Percentiles rank a stretch among this genome's conserved stretches.
Conservation (phyloP, 2,329 filamentous ascomycete species). For the Exophiala alcalophila region DNA sequence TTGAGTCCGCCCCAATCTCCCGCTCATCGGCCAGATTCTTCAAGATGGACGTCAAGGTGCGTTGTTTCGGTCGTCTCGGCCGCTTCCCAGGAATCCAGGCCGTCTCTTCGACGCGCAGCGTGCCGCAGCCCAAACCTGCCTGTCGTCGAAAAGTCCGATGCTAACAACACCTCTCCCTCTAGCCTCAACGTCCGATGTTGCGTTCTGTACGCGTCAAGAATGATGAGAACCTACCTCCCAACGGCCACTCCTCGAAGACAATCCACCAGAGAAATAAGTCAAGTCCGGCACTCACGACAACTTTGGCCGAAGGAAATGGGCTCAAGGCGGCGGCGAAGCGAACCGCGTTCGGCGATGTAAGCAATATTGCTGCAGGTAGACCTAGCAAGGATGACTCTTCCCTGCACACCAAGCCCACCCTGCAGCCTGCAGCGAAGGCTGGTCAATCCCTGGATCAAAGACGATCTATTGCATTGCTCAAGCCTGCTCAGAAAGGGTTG, state of each 20-base stretch:
- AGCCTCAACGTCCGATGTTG: constrained; percentile 70
- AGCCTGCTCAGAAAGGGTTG: constrained; percentile 59
- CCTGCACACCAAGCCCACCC: constrained; percentile 47
- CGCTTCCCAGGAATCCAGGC: not conserved
- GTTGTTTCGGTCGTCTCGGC: constrained; percentile 19
- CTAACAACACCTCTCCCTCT: constrained; percentile 27
- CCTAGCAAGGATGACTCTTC: constrained; percentile 57
- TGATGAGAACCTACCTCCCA: constrained; percentile 67
- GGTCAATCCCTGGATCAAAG: constrained; percentile 37
- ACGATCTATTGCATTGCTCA: constrained; percentile 48
- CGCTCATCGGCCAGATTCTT: constrained; percentile 8
- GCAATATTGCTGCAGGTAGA: constrained; percentile 57
- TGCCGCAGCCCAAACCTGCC: not conserved
- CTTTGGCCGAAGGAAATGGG: constrained; percentile 51
- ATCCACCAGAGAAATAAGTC: constrained; percentile 83
- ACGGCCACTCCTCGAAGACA: constrained; percentile 50
- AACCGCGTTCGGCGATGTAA: constrained; percentile 77
- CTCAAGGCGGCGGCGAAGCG: constrained; percentile 69
- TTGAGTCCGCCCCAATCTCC: not conserved
- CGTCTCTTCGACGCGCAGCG: not conserved
- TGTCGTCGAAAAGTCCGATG: constrained; percentile 1
- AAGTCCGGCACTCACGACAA: constrained; percentile 57
- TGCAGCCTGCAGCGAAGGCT: constrained; percentile 34
- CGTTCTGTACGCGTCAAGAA: constrained; percentile 58
- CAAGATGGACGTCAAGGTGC: constrained; percentile 50